Base-by-base conservation (phyloP, 805 yeast species). In the Candida ovalis region DNA sequence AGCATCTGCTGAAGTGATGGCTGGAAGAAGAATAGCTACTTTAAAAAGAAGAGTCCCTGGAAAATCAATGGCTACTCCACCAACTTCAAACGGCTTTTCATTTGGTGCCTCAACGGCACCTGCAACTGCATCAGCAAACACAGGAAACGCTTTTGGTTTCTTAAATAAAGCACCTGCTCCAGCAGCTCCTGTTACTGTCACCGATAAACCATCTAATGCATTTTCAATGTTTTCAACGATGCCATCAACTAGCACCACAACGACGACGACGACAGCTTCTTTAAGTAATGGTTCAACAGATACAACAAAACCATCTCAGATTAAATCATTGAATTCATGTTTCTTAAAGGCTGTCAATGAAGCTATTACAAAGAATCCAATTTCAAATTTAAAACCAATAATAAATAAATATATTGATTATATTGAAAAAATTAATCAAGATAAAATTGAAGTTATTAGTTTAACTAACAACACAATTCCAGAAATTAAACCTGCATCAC, bases 11-110 rank as follows among this genome's bases (percentile, higher is more conserved):
- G 81, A 74, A 4, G 82, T 80, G 5, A 65, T 89, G 76, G 78
- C 89, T 24, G 75, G 69, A 47, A 74, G 97, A 59, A 85, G 81
- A 69, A 86, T 88, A 48, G 76, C 87, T 24, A 72, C 76, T 59
- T 85, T 86, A 15, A 74, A 70, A 58, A 67, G 70, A 22, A 75
- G 75, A 60, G 55, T 68, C 51, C 62, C 46, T 17, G 48, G 40
- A 45, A 45, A 30, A 30, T 30, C 35, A 30, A 15, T 15, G 6
- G n/a, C 15, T 12, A 12, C 24, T 22, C 39, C 50, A 30, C 12
- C 50, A 32, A 30, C 40, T 38, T 39, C 42, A 35, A 18, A 62
- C 5, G 57, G 52, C 33, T 36, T 52, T 35, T 45, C 44, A 7
- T 35, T 35, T 17, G 40, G 46, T 17, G 39, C 42, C 10, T 19